phyloP scores from a whole-genome alignment of 2,329 filamentous ascomycete species.

The Trichoderma endophyticum region DNA sequence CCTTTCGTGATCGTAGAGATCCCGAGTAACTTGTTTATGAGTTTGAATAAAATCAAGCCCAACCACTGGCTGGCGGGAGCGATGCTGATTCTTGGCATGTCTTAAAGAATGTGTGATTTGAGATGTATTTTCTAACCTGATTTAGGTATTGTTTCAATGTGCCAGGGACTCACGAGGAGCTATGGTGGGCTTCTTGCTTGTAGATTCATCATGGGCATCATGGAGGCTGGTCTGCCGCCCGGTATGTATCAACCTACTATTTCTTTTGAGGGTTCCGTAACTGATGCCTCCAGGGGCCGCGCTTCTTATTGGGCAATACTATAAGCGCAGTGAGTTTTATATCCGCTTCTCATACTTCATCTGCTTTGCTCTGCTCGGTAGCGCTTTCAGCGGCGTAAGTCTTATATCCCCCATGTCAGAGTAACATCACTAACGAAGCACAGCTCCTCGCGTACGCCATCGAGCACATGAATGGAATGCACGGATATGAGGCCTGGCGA shows the following conservation, averaged over 20 bases:
- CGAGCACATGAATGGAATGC: conserved; percentile 44
- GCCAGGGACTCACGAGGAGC: not conserved
- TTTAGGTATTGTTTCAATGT: not conserved
- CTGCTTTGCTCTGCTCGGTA: not conserved
- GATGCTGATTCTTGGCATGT: not conserved
- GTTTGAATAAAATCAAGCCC: not conserved
- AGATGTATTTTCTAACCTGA: not conserved
- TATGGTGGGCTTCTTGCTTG: not conserved
- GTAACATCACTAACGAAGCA: not conserved
- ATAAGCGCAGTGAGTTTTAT: not conserved
- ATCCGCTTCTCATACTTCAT: conserved; percentile 1
- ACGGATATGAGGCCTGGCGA: conserved; percentile 44
- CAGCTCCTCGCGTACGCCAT: conserved; percentile 46
- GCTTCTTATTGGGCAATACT: not conserved
- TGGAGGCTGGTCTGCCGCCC: not conserved
- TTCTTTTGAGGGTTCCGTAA: not conserved
- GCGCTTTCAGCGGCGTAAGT: not conserved
- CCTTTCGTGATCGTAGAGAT: not conserved
- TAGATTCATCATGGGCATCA: not conserved
- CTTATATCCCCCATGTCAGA: not conserved
- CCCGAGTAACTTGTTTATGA: conserved; percentile 4
- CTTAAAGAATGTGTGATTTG: not conserved
- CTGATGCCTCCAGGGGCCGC: not conserved
- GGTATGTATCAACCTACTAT: not conserved
- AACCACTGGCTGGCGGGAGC: not conserved